Evolutionary conservation across 352 stramenopile genomes (phyloP), one percentile per base, ranked within the genome.

Genomic region (Globisporangium lucens): DNA sequence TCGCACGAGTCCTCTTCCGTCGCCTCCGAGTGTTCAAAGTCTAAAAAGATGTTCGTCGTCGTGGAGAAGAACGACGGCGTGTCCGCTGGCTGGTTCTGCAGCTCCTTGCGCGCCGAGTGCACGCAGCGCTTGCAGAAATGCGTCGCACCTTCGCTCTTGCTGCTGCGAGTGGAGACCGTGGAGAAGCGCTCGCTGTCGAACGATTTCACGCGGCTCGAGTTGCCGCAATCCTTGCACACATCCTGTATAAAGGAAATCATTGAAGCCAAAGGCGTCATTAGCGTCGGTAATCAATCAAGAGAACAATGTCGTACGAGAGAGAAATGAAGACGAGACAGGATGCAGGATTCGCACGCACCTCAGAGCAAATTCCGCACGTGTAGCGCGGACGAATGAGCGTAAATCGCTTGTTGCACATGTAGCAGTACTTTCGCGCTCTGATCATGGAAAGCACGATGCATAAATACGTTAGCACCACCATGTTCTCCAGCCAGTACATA

Each of bases 401-500:
- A 59, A 94, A 94, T 56, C 87, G 89, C 36, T 87, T 90, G 63
- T 73, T 81, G 76, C 86, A 94, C 63, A 94, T 73, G 64, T 79
- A 80, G 72, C 83, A 91, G 43, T 72, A 70, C 63, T 89, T 91
- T 51, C 78, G 79, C 15, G 84, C 78, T 22, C 81, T 89, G 61
- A 15, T 47, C 10, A 47, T 24, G 63, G 36, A 47, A 35, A 46
- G 35, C 47, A 46, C 33, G 22, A 47, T 24, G 8, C 27, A 53
- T 52, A 13, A 12, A 43, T 61, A 20, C 22, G 67, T 69, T 36
- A 63, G 38, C 35, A 57, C 8, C 51, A 38, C 15, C 17, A 24
- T 4, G 29, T 33, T 33, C 30, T 8, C 35, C 53, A 52, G 29
- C 41, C 27, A 20, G 15, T 36, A 27, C 49, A 61, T 29, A 2